Conservation (phyloP, 78 protist species). For the Dictyostelium purpureum region DNA sequence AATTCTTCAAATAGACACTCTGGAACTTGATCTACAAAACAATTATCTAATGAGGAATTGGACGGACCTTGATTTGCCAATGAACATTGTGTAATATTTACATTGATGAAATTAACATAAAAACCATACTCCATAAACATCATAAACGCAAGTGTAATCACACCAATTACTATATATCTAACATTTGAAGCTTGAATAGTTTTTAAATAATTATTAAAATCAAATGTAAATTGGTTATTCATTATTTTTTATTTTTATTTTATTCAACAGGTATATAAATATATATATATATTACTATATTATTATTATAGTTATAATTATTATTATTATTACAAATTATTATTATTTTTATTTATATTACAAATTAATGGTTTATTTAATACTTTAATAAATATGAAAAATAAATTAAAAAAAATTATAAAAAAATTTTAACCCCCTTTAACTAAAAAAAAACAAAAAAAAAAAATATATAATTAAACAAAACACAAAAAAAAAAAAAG, state of each 20-base stretch:
- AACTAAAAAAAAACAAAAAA: too few species aligned
- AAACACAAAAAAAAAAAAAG: too few species aligned
- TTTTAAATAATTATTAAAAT: slow-evolving; percentile 14
- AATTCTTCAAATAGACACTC: neutral
- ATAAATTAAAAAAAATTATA: too few species aligned
- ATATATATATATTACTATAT: too few species aligned
- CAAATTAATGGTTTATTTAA: too few species aligned
- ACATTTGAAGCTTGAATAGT: neutral
- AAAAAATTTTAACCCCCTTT: too few species aligned
- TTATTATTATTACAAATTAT: too few species aligned
- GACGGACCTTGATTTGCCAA: neutral
- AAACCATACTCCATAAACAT: neutral
- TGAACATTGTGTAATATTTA: neutral
- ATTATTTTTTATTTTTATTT: neutral
- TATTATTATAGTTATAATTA: too few species aligned
- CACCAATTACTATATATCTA: neutral
- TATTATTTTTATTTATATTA: too few species aligned
- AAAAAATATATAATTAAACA: too few species aligned
- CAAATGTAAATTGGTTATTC: slow-evolving; percentile 10
- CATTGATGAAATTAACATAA: neutral
- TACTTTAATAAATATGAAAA: too few species aligned
- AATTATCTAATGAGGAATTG: neutral
- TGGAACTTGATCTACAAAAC: neutral
- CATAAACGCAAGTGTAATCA: neutral
- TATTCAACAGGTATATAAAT: too few species aligned